Percentiles rank a stretch among this genome's conserved stretches.
phyloP scores from a whole-genome alignment of 2,329 filamentous ascomycete genomes.

The Aspergillus hiratsukae region DNA sequence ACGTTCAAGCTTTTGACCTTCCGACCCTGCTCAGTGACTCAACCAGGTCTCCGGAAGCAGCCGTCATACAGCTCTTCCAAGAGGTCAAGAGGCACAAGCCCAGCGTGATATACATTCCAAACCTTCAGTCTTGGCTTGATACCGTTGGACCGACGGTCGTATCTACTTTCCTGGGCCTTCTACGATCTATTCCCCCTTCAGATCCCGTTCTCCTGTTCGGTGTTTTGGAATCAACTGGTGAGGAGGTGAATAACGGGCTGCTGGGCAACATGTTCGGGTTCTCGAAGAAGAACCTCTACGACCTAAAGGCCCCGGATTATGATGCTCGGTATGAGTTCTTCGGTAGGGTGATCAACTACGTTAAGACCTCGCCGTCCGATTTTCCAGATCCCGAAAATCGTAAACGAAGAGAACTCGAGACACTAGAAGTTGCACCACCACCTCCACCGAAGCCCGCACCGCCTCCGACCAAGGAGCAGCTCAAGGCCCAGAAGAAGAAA shows the following conservation, averaged over 20 bases:
- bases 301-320: slow-evolving; percentile 63
- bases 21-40: slow-evolving; percentile 80
- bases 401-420: slow-evolving; percentile 78
- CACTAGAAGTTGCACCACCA: slow-evolving; percentile 69
- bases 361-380: slow-evolving; percentile 73
- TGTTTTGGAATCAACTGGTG: slow-evolving; percentile 68
- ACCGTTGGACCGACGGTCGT: slow-evolving; percentile 62
- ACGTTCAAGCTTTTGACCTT: slow-evolving; percentile 92
- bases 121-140: slow-evolving; percentile 81
- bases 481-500: slow-evolving; percentile 72
- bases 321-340: slow-evolving; percentile 73
- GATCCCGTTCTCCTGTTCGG: slow-evolving; percentile 85
- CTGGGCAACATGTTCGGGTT: slow-evolving; percentile 79
- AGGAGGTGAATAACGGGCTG: slow-evolving; percentile 59
- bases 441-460: slow-evolving; percentile 60
- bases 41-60: slow-evolving; percentile 75
- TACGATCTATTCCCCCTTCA: slow-evolving; percentile 79
- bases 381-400: slow-evolving; percentile 84
- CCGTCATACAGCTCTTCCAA: slow-evolving; percentile 83
- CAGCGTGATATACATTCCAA: slow-evolving; percentile 90
- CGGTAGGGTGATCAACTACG: slow-evolving; percentile 64
- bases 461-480: slow-evolving; percentile 69
- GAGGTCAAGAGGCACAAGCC: slow-evolving; percentile 94
- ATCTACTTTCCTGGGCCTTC: slow-evolving; percentile 75
- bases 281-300: slow-evolving; percentile 71